Conservation (phyloP, 2,329 filamentous ascomycete species). For the Sporothrix brunneoviolacea region DNA sequence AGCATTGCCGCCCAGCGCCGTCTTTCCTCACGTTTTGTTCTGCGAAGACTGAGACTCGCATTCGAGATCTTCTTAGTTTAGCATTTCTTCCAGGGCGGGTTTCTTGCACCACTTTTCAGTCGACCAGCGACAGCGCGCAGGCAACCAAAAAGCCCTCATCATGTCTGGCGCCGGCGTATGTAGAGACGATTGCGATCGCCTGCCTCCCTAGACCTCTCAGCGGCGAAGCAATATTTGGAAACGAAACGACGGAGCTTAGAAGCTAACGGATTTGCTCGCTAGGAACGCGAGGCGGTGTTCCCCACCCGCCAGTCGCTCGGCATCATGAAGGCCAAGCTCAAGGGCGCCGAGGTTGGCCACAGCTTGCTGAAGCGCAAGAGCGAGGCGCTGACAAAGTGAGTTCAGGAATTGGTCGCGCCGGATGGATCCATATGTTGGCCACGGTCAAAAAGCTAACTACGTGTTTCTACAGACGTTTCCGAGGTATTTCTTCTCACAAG, state of each 20-base stretch:
- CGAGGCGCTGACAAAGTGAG: constrained; percentile 92
- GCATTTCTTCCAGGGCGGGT: neutral
- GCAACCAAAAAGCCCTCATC: constrained; percentile 18
- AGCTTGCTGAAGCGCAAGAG: constrained; percentile 96
- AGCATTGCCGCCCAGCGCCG: neutral
- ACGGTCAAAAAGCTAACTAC: neutral
- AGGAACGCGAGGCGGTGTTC: constrained; percentile 96
- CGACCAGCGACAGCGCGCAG: neutral
- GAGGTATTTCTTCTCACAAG: constrained; percentile 53
- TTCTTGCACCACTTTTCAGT: neutral
- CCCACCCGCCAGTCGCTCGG: constrained; percentile 95
- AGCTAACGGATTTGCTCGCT: neutral
- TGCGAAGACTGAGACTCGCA: no score
- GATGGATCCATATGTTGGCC: no score
- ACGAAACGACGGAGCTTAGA: no score
- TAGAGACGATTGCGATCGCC: neutral
- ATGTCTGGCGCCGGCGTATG: constrained; percentile 23
- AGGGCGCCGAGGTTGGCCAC: constrained; percentile 86
- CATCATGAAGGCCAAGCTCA: constrained; percentile 96
- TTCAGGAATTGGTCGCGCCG: constrained; percentile 5
- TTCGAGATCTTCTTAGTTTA: no score
- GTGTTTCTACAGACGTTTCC: constrained; percentile 60
- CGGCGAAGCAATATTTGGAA: no score
- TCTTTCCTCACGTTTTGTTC: no score
- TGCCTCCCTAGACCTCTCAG: no score